Percentiles rank a stretch among this genome's conserved stretches.
These are phyloP conservation scores for Daldinia vernicosa DNA, from an alignment of 495 filamentous ascomycete genomes.

Conservation along the genomic window DNA sequence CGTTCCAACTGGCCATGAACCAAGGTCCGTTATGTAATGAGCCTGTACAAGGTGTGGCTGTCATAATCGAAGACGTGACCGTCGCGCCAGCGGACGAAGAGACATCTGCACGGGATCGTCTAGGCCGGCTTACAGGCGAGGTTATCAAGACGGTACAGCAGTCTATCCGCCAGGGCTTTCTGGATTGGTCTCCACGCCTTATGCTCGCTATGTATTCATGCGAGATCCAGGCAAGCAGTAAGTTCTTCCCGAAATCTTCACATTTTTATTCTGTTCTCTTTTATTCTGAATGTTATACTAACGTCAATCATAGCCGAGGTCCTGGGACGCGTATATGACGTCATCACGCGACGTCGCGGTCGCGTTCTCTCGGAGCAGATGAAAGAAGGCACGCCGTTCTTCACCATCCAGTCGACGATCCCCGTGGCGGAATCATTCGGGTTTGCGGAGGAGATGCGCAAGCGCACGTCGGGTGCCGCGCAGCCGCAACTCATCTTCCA, in stretches of 20 bases:
- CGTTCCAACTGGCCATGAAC: slow-evolving; percentile 90
- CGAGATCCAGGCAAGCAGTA: slow-evolving; percentile 95
- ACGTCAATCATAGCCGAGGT: slow-evolving; percentile 75
- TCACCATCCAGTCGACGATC: slow-evolving; percentile 84
- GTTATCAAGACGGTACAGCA: slow-evolving; percentile 87
- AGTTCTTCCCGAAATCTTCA: slow-evolving; percentile 41
- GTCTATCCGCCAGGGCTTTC: slow-evolving; percentile 85
- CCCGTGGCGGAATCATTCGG: slow-evolving; percentile 96
- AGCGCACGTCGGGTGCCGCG: slow-evolving; percentile 88
- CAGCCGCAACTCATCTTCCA: slow-evolving; percentile 92
- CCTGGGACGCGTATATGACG: slow-evolving; percentile 91
- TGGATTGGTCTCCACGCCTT: slow-evolving; percentile 94
- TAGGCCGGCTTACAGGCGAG: slow-evolving; percentile 89
- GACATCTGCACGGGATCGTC: slow-evolving; percentile 67
- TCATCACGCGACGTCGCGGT: slow-evolving; percentile 89
- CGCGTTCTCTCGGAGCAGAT: slow-evolving; percentile 88
- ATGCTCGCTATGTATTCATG: slow-evolving; percentile 98
- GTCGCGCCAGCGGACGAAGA: slow-evolving; percentile 65
- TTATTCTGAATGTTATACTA: not conserved
- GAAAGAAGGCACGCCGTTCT: slow-evolving; percentile 96
- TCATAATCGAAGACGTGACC: slow-evolving; percentile 84
- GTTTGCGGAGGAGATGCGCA: slow-evolving; percentile 94
- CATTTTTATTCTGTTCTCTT: not conserved
- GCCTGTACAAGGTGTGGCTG: slow-evolving; percentile 90
- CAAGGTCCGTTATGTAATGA: slow-evolving; percentile 94